phyloP scores from a whole-genome alignment of 1,284 basidiomycete genomes.

The Meripilus lineatus region DNA sequence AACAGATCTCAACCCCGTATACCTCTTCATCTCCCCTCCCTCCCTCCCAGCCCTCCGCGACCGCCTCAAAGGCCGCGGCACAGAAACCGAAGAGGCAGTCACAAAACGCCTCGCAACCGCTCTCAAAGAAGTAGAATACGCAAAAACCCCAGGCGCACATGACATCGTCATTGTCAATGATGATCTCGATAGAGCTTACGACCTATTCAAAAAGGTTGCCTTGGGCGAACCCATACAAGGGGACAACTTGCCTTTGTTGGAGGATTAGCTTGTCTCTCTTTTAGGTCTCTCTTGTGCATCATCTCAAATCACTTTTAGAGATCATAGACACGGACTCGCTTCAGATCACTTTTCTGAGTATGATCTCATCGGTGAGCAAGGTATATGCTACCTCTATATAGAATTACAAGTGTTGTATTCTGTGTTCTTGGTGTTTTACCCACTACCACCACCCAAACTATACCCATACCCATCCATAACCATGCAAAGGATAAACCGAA shows the following conservation, averaged over 20 bases:
- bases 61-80: slow-evolving; percentile 79
- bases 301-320: too few species aligned
- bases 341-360: too few species aligned
- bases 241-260: slow-evolving; percentile 55
- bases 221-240: slow-evolving; percentile 53
- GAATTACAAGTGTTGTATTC: too few species aligned
- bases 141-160: slow-evolving; percentile 71
- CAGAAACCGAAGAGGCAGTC: slow-evolving; percentile 77
- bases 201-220: slow-evolving; percentile 64
- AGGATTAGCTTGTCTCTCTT: too few species aligned
- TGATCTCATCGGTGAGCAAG: too few species aligned
- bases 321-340: too few species aligned
- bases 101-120: slow-evolving; percentile 79
- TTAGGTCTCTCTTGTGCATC: too few species aligned
- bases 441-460: too few species aligned
- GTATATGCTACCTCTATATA: too few species aligned
- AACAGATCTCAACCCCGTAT: slow-evolving; percentile 78
- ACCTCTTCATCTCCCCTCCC: slow-evolving; percentile 93
- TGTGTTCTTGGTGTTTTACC: too few species aligned
- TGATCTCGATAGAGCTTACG: slow-evolving; percentile 82
- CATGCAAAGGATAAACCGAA: too few species aligned
- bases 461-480: too few species aligned
- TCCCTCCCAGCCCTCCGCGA: slow-evolving; percentile 59
- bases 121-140: slow-evolving; percentile 82
- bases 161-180: slow-evolving; percentile 93